Evolutionary conservation across 371 early-diverging fungal genomes (phyloP).

Genomic region (Lichtheimia ramosa): DNA sequence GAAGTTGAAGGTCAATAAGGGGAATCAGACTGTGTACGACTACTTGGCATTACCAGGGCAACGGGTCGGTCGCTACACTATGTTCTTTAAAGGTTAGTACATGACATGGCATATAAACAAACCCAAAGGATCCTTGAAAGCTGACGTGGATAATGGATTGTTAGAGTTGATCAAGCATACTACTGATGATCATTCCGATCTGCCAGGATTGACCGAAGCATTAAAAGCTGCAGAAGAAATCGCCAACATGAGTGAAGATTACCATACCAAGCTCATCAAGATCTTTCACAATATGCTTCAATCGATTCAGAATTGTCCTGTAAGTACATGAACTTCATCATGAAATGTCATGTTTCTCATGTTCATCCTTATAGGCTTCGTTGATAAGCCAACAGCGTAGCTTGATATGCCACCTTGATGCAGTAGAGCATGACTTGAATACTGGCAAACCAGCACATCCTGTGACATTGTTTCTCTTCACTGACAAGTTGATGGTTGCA

Average conservation of each 20-base stretch:
- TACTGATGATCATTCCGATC: slow-evolving; percentile 32
- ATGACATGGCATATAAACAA: background rate
- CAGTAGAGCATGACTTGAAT: slow-evolving; percentile 28
- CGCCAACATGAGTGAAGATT: slow-evolving; percentile 45
- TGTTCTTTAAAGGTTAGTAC: slow-evolving; percentile 37
- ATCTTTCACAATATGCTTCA: slow-evolving; percentile 42
- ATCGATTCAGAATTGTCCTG: slow-evolving; percentile 42
- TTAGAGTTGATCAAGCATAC: slow-evolving; percentile 37
- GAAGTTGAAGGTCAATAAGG: slow-evolving; percentile 10
- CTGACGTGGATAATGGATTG: too few species aligned
- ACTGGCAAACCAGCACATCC: slow-evolving; percentile 29
- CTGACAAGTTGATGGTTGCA: slow-evolving; percentile 45
- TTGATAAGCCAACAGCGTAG: slow-evolving; percentile 42
- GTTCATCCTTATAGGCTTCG: slow-evolving; percentile 28
- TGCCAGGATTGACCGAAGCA: slow-evolving; percentile 25
- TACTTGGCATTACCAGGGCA: slow-evolving; percentile 35
- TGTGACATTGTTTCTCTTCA: slow-evolving; percentile 44
- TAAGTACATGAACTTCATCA: slow-evolving; percentile 9
- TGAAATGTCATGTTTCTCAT: background rate
- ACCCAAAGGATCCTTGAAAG: background rate
- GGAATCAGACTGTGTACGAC: slow-evolving; percentile 19
- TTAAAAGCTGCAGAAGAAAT: slow-evolving; percentile 33
- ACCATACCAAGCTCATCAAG: slow-evolving; percentile 40
- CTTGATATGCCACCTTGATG: slow-evolving; percentile 40
- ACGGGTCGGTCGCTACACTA: slow-evolving; percentile 42